Conservation (phyloP, 768 basidiomycete species). For the Tulasnella sp. region DNA sequence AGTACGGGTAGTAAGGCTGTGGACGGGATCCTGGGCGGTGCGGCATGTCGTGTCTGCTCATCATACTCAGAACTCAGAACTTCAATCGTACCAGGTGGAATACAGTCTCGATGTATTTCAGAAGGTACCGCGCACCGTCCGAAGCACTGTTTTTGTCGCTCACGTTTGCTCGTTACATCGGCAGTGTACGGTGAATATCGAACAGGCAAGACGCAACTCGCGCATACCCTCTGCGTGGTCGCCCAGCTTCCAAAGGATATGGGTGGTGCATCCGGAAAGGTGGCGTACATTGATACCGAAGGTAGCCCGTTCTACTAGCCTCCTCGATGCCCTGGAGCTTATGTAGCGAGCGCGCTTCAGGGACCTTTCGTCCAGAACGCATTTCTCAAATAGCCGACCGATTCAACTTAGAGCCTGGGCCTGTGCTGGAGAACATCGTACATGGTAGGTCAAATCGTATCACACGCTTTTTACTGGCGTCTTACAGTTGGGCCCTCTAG, state of each 20-base stretch:
- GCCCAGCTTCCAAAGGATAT: slow-evolving; percentile 84
- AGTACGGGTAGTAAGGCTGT: slow-evolving; percentile 93
- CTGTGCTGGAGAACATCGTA: slow-evolving; percentile 87
- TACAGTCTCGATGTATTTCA: slow-evolving; percentile 90
- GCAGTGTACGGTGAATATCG: slow-evolving; percentile 93
- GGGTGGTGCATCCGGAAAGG: slow-evolving; percentile 89
- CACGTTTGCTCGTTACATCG: not conserved
- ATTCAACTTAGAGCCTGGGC: slow-evolving; percentile 86
- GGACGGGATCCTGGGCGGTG: slow-evolving; percentile 83
- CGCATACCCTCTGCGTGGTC: slow-evolving; percentile 91
- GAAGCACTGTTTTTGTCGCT: not conserved
- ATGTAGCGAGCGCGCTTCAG: slow-evolving; percentile 39
- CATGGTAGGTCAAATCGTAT: no score
- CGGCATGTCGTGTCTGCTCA: slow-evolving; percentile 28
- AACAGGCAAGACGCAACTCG: slow-evolving; percentile 93
- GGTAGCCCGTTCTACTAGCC: slow-evolving; percentile 44
- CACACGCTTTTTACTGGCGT: no score
- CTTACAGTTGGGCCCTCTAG: slow-evolving; percentile 42
- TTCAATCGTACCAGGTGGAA: slow-evolving; percentile 55
- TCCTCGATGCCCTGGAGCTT: slow-evolving; percentile 35
- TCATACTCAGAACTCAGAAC: not conserved
- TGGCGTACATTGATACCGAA: slow-evolving; percentile 91
- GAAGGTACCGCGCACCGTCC: slow-evolving; percentile 54
- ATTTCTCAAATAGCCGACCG: slow-evolving; percentile 87
- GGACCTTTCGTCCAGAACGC: slow-evolving; percentile 93